Base-by-base conservation (phyloP, 1,284 basidiomycete species). In the Moesziomyces parantarcticus region DNA sequence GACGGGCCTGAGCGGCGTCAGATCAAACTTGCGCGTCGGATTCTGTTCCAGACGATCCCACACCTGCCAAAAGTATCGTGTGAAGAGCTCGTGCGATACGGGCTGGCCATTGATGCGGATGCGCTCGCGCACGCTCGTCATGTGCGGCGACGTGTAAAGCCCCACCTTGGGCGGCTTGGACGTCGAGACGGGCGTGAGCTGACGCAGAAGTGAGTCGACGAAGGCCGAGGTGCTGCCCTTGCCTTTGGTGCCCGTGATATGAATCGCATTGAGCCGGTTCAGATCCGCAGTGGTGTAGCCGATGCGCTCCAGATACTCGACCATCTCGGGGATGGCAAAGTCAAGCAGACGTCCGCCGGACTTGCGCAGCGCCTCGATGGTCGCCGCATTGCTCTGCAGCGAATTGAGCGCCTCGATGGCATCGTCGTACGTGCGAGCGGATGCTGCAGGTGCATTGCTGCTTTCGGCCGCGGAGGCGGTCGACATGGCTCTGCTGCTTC, bases 161-260 rank as follows among this genome's bases (percentile, higher is more conserved):
- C 96, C 96, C 18, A 83, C 68, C 21, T 76, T 76, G 3, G 50
- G 36, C 16, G 41, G 52, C 78, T 63, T 46, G 3, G 52, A 13
- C 0, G 71, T 76, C 3, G 75, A 47, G 5, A 81, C 59, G 3
- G 55, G 54, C 2, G 68, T 57, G 50, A 75, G 64, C 22, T 73
- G 56, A 7, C 68, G 76, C 1, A 83, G 55, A 18, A 86, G 62
- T 18, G 81, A 80, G 39, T 82, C 81, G 40, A 80, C 82, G 78
- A 99, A 99, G 2, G 97, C 96, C 60, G 92, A 93, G 0, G 97
- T 97, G 3, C 94, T 98, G 3, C 97, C 97, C 84, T 99, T 99
- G 46, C 97, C 97, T 85, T 99, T 99, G 5, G 97, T 99, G 3
- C 97, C 97, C 14, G 97, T 96, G 79, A 99, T 91, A 86, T 99